Evolutionary conservation across 306 rosid genomes (phyloP).

Genomic region (Lathyrus aphaca): DNA sequence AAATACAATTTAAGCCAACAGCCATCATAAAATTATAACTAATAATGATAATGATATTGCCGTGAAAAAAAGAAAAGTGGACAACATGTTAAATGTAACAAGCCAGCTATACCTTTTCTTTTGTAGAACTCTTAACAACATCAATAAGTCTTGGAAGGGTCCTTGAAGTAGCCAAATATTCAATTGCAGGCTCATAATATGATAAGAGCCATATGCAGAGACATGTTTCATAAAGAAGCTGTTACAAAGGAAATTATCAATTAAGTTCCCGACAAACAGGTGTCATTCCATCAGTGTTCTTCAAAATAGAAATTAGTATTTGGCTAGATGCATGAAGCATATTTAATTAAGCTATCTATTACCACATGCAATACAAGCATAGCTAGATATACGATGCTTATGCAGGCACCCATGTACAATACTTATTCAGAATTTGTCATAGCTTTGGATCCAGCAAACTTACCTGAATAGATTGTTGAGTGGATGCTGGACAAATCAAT

Average conservation of each 20-base stretch:
- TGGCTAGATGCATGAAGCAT: conserved; percentile 16
- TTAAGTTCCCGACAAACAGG: conserved; percentile 33
- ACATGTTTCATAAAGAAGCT: conserved; percentile 97
- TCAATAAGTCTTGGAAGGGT: conserved; percentile 87
- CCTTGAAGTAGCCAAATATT: conserved; percentile 89
- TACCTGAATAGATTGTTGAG: conserved; percentile 97
- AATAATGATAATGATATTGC: no score
- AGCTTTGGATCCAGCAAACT: conserved; percentile 29
- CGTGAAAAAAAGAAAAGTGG: background rate
- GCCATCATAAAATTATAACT: conserved; percentile 26
- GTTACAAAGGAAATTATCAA: conserved; percentile 47
- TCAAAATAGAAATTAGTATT: conserved; percentile 21
- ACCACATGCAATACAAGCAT: conserved; percentile 31
- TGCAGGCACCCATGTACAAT: conserved; percentile 33
- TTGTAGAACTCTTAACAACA: conserved; percentile 91
- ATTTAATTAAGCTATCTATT: conserved; percentile 26
- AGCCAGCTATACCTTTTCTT: conserved; percentile 79
- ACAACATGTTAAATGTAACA: conserved; percentile 29
- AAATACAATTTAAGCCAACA: conserved; percentile 32
- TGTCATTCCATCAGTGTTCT: background rate
- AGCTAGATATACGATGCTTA: conserved; percentile 31
- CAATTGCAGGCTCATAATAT: conserved; percentile 93
- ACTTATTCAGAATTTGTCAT: conserved; percentile 27
- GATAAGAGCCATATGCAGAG: conserved; percentile 96
- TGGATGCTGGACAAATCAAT: conserved; percentile 90